Evolutionary conservation across 2,329 filamentous ascomycete genomes (phyloP), one percentile per base, ranked within the genome.

Genomic region (Colletotrichum abscissum): DNA sequence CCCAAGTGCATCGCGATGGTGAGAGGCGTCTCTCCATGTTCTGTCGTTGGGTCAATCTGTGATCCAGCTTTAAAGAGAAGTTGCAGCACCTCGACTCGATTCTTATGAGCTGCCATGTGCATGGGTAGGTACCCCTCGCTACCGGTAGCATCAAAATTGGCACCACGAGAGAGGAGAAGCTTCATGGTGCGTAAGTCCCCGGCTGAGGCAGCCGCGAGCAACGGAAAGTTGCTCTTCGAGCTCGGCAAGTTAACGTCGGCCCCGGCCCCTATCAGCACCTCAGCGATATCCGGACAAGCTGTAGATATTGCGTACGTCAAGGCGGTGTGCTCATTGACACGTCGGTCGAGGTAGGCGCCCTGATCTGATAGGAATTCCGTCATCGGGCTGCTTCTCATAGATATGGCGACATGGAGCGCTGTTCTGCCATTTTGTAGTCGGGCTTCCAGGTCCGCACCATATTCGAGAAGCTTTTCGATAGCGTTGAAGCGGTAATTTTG

Each of bases 191-290:
- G 66, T 78, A 84, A n/a, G 75, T 81, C 60, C 81, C 84, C 73
- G 81, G 86, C 67, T 79, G 84, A 75, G 26, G 90, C 92, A 77
- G 90, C 90, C 8, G 76, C 65, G 11, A 78, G 75, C 9, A 79
- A 72, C 1, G 78, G 77, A 12, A 75, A 76, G 19, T 70, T 75
- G 5, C 75, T 76, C 30, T 71, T 75, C 3, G 30, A 38, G 38
- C 73, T 74, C 12, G 56, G 57, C 11, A 74, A 52, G 63, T 75
- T 66, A n/a, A 75, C 57, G 26, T 76, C 67, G 26, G 77, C 78
- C 26, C 78, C 77, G 4, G 74, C 67, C 12, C 77, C 69, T 16
- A 78, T 70, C 42, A 77, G 49, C 16, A 67, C 65, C 46, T 59
- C 63, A 16, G 74, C 74, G 42, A 80, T 79, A 63, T 80, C 78